These are phyloP conservation scores for Apiotrichum porosum DNA, from an alignment of 1,284 basidiomycete species.

Conservation along the genomic window DNA sequence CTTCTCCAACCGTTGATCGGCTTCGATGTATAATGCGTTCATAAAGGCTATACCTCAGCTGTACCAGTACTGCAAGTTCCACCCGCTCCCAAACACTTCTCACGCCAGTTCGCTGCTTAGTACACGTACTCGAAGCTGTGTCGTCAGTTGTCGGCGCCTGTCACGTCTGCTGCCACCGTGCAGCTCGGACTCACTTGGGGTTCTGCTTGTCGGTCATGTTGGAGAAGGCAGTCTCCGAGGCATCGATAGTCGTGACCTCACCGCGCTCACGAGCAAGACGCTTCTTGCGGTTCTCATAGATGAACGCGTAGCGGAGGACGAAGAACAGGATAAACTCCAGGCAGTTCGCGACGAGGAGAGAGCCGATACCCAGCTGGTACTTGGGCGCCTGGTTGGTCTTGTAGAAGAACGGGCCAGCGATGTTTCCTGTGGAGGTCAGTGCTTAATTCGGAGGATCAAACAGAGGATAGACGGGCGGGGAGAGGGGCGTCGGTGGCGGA, in stretches of 20 bases:
- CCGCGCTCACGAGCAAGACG: constrained; percentile 29
- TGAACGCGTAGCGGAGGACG: constrained; percentile 48
- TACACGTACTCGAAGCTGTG: constrained; percentile 16
- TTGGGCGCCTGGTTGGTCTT: constrained; percentile 44
- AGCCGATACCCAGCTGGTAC: constrained; percentile 51
- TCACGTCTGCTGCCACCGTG: too few relatives aligned
- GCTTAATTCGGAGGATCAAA: too few relatives aligned
- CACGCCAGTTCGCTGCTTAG: too few relatives aligned
- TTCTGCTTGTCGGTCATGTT: constrained; percentile 48
- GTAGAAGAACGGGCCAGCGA: constrained; percentile 51
- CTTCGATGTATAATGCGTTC: too few relatives aligned
- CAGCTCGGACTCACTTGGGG: constrained; percentile 34
- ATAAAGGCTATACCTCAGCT: too few relatives aligned
- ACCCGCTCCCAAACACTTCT: too few relatives aligned
- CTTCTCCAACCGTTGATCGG: too few relatives aligned
- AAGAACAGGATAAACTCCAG: constrained; percentile 48
- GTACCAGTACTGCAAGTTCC: too few relatives aligned
- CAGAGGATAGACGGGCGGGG: too few relatives aligned
- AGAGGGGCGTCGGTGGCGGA: too few relatives aligned
- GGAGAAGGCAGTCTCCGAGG: constrained; percentile 36
- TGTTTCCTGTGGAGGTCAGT: constrained; percentile 44
- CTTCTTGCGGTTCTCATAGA: constrained; percentile 47
- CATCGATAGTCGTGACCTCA: background rate
- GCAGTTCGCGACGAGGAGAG: constrained; percentile 46
- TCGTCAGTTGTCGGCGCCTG: background rate